Evolutionary conservation across 2,329 filamentous ascomycete species (phyloP).

Genomic region (Talaromyces rugulosus): DNA sequence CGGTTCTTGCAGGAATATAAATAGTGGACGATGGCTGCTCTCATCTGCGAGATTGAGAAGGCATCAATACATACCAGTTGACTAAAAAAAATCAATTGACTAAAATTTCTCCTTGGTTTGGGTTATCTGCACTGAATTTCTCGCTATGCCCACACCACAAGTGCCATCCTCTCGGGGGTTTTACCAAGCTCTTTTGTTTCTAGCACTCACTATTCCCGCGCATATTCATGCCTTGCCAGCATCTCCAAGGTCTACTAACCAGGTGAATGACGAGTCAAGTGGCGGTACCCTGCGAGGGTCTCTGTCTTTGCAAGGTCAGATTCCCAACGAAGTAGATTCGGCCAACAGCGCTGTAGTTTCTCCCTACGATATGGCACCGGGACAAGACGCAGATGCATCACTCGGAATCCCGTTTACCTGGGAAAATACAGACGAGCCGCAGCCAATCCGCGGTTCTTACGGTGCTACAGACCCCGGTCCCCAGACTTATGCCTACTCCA

Average conservation of each 20-base stretch:
- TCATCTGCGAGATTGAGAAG: neutral
- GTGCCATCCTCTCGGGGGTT: too few relatives aligned
- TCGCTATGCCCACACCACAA: neutral
- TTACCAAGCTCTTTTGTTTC: neutral
- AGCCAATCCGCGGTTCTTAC: slow-evolving; percentile 13
- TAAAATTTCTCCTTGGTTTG: neutral
- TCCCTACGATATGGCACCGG: slow-evolving; percentile 13
- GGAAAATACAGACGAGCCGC: slow-evolving; percentile 6
- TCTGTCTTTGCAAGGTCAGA: slow-evolving; percentile 5
- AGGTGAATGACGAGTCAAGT: slow-evolving; percentile 3
- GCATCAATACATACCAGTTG: neutral
- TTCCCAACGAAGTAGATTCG: slow-evolving; percentile 12
- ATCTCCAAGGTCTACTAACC: neutral
- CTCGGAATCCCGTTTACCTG: slow-evolving; percentile 14
- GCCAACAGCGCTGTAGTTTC: slow-evolving; percentile 10
- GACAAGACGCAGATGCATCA: slow-evolving; percentile 11
- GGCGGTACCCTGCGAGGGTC: slow-evolving; percentile 7
- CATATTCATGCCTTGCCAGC: neutral
- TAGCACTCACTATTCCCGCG: neutral
- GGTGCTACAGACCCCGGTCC: slow-evolving; percentile 17
- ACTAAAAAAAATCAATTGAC: neutral
- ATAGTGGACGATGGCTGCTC: neutral
- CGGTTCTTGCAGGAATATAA: neutral
- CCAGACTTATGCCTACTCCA: slow-evolving; percentile 12
- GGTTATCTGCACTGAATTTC: neutral